Evolutionary conservation across 768 basidiomycete genomes (phyloP).

Genomic region (Lyophyllum decastes): DNA sequence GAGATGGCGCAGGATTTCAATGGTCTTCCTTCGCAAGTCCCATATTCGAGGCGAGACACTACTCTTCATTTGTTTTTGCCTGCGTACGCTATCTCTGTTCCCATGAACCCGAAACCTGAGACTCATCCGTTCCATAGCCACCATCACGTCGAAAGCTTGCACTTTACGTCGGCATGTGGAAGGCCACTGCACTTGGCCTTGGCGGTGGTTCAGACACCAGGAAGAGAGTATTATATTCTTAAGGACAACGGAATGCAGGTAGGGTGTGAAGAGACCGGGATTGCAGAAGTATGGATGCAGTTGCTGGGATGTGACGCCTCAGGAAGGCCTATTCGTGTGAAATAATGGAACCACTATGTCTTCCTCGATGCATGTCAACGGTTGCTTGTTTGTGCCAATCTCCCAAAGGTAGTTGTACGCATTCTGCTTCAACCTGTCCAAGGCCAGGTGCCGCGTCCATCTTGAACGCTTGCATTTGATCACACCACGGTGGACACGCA

Average conservation of each 20-base stretch:
- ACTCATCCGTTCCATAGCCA: conserved; percentile 44
- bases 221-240: conserved; percentile 67
- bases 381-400: too few relatives aligned
- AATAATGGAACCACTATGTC: not conserved
- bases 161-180: conserved; percentile 50
- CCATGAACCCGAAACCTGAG: not conserved
- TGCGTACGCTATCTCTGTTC: conserved; percentile 41
- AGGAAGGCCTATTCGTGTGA: not conserved
- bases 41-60: conserved; percentile 18
- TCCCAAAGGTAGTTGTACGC: too few relatives aligned
- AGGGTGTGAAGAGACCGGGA: conserved; percentile 75
- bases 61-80: conserved; percentile 65
- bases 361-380: not conserved
- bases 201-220: conserved; percentile 70
- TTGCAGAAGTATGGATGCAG: conserved; percentile 61
- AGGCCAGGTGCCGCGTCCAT: too few relatives aligned
- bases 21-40: conserved; percentile 36
- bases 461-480: too few relatives aligned
- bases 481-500: too few relatives aligned
- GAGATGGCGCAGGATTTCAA: conserved; percentile 75
- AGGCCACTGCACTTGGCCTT: conserved; percentile 58
- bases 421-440: too few relatives aligned
- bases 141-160: conserved; percentile 76
- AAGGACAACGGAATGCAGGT: conserved; percentile 79
- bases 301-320: conserved; percentile 48